These are phyloP conservation scores for Rhizopogon vesiculosus DNA, from an alignment of 768 basidiomycete genomes.

Conservation along the genomic window DNA sequence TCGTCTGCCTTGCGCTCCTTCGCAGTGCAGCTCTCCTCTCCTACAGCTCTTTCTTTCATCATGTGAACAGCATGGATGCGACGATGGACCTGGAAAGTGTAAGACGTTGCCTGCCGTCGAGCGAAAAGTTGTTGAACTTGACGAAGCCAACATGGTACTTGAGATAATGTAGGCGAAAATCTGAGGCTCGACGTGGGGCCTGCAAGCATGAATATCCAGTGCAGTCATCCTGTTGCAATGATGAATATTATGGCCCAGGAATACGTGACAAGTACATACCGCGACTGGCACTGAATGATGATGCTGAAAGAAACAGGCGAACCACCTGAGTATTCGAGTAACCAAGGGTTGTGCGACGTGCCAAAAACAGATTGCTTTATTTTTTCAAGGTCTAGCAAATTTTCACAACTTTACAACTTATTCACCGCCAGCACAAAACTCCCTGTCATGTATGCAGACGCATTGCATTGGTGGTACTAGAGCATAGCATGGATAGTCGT, in stretches of 20 bases:
- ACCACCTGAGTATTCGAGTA: background rate
- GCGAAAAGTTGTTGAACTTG: conserved; percentile 9
- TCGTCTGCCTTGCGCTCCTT: background rate
- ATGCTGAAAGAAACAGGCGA: conserved; percentile 6
- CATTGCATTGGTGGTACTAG: conserved; percentile 27
- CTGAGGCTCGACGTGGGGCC: conserved; percentile 73
- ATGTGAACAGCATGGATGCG: conserved; percentile 2
- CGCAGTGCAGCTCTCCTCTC: background rate
- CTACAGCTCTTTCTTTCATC: background rate
- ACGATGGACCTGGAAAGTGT: background rate
- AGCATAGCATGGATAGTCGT: conserved; percentile 35
- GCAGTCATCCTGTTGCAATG: conserved; percentile 60
- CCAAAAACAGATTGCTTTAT: background rate
- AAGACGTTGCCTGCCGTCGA: conserved; percentile 6
- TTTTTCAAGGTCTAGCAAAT: background rate
- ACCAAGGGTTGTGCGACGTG: background rate
- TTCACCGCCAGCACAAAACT: background rate
- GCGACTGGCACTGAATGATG: conserved; percentile 34
- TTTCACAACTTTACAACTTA: background rate
- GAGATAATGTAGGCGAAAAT: conserved; percentile 31
- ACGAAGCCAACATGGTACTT: conserved; percentile 26
- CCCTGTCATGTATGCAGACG: conserved; percentile 4
- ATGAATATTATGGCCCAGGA: conserved; percentile 4
- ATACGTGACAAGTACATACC: conserved; percentile 29
- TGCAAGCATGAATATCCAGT: conserved; percentile 71